Evolutionary conservation across 352 stramenopile species (phyloP), one percentile per base, ranked within the genome.

Genomic region (Aphanomyces stellatus): DNA sequence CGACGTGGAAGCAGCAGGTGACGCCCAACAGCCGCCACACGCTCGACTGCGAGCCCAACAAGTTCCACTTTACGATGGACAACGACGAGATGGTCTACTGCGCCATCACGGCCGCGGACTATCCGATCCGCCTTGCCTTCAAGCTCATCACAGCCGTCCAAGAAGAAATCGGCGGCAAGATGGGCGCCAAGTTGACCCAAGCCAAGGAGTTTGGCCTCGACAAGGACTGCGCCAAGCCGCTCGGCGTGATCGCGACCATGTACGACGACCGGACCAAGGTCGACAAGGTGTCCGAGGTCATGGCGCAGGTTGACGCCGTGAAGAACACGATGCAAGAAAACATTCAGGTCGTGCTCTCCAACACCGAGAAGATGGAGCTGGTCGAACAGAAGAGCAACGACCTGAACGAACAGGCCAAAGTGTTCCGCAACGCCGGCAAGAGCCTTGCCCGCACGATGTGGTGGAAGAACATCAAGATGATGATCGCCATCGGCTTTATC

Each of bases 31-130:
- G 80, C 46, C 80, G 84, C 67, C 83, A 94, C 73, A 92, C 85
- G 65, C 81, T 94, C 57, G 83, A 94, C 55, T 92, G 85, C 68
- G 82, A 92, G 62, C 82, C 81, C 13, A 92, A 92, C 74, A 94
- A 94, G 74, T 92, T 92, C 70, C 83, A 94, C 70, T 92, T 92
- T 68, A 92, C 81, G 15, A 91, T 94, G 84, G 82, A 91, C 80
- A 91, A 91, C 69, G 82, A 92, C 65, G 82, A 94, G 71, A 79
- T 92, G 40, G 83, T 92, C 69, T 91, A 92, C 53, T 80, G 79
- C 13, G 81, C 78, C 48, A 90, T 92, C 70, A 91, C 82, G 4
- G 72, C 77, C 66, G 88, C 90, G 62, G 81, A 91, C 59, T 93
- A 93, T 60, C 85, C 85, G 46, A 90, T 93, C 51, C 81, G 85